Percentiles rank a stretch among this genome's conserved stretches.
Evolutionary conservation across 2,329 filamentous ascomycete genomes (phyloP).

Genomic region (Geoglossum cookeanum): DNA sequence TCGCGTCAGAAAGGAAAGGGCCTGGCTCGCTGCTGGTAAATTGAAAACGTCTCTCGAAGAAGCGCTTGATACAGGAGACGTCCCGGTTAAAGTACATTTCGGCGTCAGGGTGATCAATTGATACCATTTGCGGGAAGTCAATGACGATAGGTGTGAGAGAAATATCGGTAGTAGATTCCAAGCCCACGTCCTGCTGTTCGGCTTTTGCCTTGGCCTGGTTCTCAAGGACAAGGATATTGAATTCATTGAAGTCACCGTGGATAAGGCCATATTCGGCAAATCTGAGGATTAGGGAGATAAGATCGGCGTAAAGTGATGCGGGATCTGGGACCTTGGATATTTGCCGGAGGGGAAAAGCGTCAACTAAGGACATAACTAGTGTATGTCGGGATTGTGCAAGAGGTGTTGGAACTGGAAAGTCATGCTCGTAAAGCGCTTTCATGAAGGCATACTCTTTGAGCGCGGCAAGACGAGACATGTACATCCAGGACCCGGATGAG

Average conservation of each 20-base stretch:
- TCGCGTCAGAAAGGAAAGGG: slow-evolving; percentile 69
- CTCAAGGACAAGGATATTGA: slow-evolving; percentile 92
- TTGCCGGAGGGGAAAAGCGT: slow-evolving; percentile 80
- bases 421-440: slow-evolving; percentile 63
- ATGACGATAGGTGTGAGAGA: slow-evolving; percentile 67
- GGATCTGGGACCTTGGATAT: slow-evolving; percentile 71
- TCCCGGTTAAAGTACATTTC: slow-evolving; percentile 97
- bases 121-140: slow-evolving; percentile 97
- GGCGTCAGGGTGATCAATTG: slow-evolving; percentile 80
- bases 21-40: slow-evolving; percentile 69
- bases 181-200: slow-evolving; percentile 15
- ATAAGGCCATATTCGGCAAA: slow-evolving; percentile 78
- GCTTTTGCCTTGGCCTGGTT: slow-evolving; percentile 17
- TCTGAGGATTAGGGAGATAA: slow-evolving; percentile 70
- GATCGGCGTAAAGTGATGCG: slow-evolving; percentile 69
- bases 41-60: slow-evolving; percentile 75
- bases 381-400: slow-evolving; percentile 83
- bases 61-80: slow-evolving; percentile 85
- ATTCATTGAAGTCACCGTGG: slow-evolving; percentile 97
- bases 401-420: slow-evolving; percentile 77
- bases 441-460: slow-evolving; percentile 93
- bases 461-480: slow-evolving; percentile 80
- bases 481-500: slow-evolving; percentile 83
- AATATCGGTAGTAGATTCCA: slow-evolving; percentile 21
- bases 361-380: slow-evolving; percentile 85